Percentiles rank a stretch among this genome's conserved stretches.
Conservation (phyloP, 1,284 basidiomycete genomes). For the Microbotryum lychnidis-dioicae region DNA sequence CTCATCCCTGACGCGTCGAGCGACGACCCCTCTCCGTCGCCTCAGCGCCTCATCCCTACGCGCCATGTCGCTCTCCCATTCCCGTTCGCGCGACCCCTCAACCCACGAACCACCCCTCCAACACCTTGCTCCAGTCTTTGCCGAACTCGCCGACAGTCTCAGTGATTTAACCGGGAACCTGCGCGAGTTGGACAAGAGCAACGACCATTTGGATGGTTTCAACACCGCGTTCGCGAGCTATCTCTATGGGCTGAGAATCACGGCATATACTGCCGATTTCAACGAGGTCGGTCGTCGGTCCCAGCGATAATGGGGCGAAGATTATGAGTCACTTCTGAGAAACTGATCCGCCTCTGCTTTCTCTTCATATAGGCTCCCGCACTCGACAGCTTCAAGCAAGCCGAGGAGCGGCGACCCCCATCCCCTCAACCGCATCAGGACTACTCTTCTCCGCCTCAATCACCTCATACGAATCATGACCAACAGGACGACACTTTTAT, state of each 20-base stretch:
- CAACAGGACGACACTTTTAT: constrained; percentile 9
- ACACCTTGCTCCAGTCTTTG: constrained; percentile 37
- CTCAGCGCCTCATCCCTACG: constrained; percentile 23
- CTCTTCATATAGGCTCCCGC: constrained; percentile 19
- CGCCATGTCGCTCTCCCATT: constrained; percentile 20
- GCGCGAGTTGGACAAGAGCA: constrained; percentile 35
- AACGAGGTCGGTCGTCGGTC: constrained; percentile 30
- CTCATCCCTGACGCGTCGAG: constrained; percentile 10
- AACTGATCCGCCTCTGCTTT: neutral
- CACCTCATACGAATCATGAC: neutral
- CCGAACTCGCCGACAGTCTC: constrained; percentile 40
- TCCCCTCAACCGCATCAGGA: neutral
- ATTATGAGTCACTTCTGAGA: neutral
- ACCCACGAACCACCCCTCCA: constrained; percentile 34
- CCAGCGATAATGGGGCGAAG: neutral
- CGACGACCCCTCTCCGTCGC: constrained; percentile 28
- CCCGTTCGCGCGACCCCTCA: neutral
- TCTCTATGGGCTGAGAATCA: constrained; percentile 41
- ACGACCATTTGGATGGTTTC: constrained; percentile 37
- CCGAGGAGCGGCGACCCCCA: constrained; percentile 3
- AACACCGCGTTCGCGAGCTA: constrained; percentile 42
- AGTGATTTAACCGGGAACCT: constrained; percentile 38
- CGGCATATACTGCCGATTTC: constrained; percentile 43
- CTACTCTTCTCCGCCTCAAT: neutral
- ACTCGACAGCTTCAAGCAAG: constrained; percentile 26